Evolutionary conservation across 345 rosid genomes (phyloP), one percentile per base, ranked within the genome.

Genomic region (Trapa incisa): DNA sequence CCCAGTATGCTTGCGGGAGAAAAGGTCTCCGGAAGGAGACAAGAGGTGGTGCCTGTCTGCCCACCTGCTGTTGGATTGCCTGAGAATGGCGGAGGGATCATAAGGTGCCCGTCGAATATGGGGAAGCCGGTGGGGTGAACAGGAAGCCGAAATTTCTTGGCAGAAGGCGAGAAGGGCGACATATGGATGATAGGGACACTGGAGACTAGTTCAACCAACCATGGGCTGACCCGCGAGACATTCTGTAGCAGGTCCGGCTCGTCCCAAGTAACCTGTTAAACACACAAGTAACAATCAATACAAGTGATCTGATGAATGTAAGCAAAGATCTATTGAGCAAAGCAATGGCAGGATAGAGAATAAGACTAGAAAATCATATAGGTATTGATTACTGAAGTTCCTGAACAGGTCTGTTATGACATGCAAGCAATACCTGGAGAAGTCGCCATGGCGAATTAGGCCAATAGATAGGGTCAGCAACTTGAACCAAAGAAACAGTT

Each of bases 1-100:
- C 99, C 99, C 99, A 91, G 99, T 85, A 94, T 91, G 79, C 97
- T 84, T 81, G 92, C 94, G 86, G 97, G 87, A 88, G 90, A 74
- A 65, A 69, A 58, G 11, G 32, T 80, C 69, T 84, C 81, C 56
- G 83, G 81, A 64, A 86, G 78, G 83, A 80, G 86, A 81, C 76
- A 75, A 79, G 80, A 71, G 63, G 84, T 81, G 63, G 84, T 81
- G 66, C 89, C 83, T 74, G 79, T 79, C 10, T 75, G 70, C 79
- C 79, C 63, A 32, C 63, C 77, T 33, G 78, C 74, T 68, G 29
- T 0, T 22, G 77, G 78, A 69, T 83, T 83, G 77, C 87, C 79
- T 65, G 81, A 73, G 75, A 92, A 75, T 57, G 87, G 29, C 29
- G 29, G 57, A 32, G 92, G 85, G 67, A 83, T 42, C 3, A 83